Evolutionary conservation across 2,329 filamentous ascomycete genomes (phyloP).

Genomic region (Fusarium bactridioides): DNA sequence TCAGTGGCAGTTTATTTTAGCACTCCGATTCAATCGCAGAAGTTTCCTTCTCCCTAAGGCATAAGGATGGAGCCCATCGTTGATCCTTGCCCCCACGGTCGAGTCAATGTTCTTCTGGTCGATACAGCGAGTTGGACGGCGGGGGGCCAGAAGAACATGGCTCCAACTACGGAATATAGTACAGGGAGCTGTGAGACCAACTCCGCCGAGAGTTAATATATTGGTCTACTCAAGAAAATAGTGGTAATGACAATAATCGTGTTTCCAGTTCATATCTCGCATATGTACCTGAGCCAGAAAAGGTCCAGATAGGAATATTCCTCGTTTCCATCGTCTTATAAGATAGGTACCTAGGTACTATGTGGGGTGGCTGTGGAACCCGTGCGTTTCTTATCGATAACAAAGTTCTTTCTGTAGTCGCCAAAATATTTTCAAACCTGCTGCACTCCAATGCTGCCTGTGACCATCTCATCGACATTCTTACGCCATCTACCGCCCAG

Average conservation of each 20-base stretch:
- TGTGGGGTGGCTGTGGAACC: background rate
- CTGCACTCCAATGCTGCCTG: slow-evolving; percentile 36
- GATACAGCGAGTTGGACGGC: background rate
- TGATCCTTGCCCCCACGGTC: background rate
- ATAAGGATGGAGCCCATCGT: background rate
- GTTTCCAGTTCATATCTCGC: background rate
- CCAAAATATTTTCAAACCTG: slow-evolving; percentile 44
- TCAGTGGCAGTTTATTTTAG: background rate
- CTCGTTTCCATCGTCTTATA: background rate
- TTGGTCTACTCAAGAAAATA: background rate
- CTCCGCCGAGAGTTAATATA: background rate
- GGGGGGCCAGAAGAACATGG: background rate
- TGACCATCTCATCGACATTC: slow-evolving; percentile 30
- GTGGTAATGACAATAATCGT: background rate
- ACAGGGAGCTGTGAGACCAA: background rate
- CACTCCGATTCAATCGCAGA: background rate
- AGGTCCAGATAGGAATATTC: background rate
- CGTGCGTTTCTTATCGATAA: slow-evolving; percentile 46
- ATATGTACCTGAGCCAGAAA: background rate
- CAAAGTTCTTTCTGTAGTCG: slow-evolving; percentile 31
- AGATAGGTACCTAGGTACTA: background rate
- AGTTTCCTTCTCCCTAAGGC: background rate
- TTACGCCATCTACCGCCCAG: slow-evolving; percentile 33
- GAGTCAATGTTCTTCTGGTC: background rate
- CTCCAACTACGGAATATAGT: background rate